Evolutionary conservation across 352 stramenopile species (phyloP).

Genomic region (Phytophthora pini): DNA sequence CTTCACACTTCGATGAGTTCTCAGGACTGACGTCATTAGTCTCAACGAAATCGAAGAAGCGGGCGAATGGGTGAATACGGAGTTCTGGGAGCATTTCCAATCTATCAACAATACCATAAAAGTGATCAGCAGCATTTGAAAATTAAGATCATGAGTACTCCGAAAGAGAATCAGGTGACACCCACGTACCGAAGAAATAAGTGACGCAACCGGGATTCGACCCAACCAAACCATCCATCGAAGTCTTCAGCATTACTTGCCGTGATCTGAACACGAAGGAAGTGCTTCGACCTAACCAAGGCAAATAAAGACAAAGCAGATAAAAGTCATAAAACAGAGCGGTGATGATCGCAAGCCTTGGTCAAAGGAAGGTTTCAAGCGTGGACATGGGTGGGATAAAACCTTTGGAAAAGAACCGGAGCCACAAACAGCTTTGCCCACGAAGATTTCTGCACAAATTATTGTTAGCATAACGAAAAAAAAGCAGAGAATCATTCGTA

Average conservation of each 20-base stretch:
- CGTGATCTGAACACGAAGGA: slow-evolving; percentile 81
- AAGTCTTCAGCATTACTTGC: slow-evolving; percentile 61
- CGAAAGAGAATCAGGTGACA: neutral
- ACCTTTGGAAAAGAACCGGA: slow-evolving; percentile 83
- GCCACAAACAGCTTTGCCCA: slow-evolving; percentile 85
- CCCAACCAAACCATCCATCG: slow-evolving; percentile 85
- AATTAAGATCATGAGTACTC: slow-evolving; percentile 1
- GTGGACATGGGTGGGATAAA: slow-evolving; percentile 2
- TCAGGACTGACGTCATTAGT: slow-evolving; percentile 22
- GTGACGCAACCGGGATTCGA: slow-evolving; percentile 84
- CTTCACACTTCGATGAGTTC: slow-evolving; percentile 20
- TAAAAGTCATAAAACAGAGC: slow-evolving; percentile 20
- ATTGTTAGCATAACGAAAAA: slow-evolving; percentile 9
- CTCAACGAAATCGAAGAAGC: slow-evolving; percentile 77
- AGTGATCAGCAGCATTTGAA: slow-evolving; percentile 10
- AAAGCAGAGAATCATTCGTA: neutral
- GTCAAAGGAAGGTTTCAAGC: neutral
- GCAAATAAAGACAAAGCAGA: slow-evolving; percentile 6
- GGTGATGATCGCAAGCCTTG: neutral
- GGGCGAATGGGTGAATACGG: slow-evolving; percentile 76
- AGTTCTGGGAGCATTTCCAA: slow-evolving; percentile 69
- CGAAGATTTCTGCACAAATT: slow-evolving; percentile 54
- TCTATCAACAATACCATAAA: slow-evolving; percentile 27
- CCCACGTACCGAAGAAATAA: slow-evolving; percentile 73
- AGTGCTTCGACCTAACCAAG: slow-evolving; percentile 72